Conservation (phyloP, 2,329 filamentous ascomycete genomes). For the Colletotrichum sublineola region DNA sequence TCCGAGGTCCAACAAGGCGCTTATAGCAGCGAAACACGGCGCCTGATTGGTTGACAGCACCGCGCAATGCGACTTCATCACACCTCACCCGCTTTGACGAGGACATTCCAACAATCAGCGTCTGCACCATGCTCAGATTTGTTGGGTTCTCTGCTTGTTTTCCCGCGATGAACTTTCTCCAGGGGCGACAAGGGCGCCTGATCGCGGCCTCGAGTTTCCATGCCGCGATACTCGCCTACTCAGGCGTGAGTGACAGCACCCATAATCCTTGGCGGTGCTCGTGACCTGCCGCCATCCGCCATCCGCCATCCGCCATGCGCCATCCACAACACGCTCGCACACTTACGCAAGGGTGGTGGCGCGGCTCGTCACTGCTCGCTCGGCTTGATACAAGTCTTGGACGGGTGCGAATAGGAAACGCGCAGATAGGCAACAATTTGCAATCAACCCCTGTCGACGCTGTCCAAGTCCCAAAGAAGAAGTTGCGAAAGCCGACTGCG, state of each 20-base stretch:
- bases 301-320: slow-evolving; percentile 3
- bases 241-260: slow-evolving; percentile 23
- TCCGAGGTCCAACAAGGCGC: slow-evolving; percentile 31
- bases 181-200: slow-evolving; percentile 29
- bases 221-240: slow-evolving; percentile 29
- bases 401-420: neutral
- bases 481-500: slow-evolving; percentile 1
- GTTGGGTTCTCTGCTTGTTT: slow-evolving; percentile 13
- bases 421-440: slow-evolving; percentile 7
- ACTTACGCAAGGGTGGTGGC: slow-evolving; percentile 21
- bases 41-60: slow-evolving; percentile 40
- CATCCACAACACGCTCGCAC: neutral
- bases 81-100: slow-evolving; percentile 32
- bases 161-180: slow-evolving; percentile 13
- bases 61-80: slow-evolving; percentile 42
- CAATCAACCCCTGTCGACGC: slow-evolving; percentile 17
- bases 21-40: slow-evolving; percentile 28
- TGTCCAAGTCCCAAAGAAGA: slow-evolving; percentile 20
- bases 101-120: slow-evolving; percentile 9
- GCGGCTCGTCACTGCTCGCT: slow-evolving; percentile 10
- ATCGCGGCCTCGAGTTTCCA: slow-evolving; percentile 26
- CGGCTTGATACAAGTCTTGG: slow-evolving; percentile 9
- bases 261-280: slow-evolving; percentile 11
- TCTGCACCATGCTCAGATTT: slow-evolving; percentile 7
- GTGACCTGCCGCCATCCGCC: slow-evolving; percentile 22